A percentile compares a stretch with the other conserved stretches of the same genome.
Conservation (phyloP, 148 eudicot genomes). For the Beta vulgaris region DNA sequence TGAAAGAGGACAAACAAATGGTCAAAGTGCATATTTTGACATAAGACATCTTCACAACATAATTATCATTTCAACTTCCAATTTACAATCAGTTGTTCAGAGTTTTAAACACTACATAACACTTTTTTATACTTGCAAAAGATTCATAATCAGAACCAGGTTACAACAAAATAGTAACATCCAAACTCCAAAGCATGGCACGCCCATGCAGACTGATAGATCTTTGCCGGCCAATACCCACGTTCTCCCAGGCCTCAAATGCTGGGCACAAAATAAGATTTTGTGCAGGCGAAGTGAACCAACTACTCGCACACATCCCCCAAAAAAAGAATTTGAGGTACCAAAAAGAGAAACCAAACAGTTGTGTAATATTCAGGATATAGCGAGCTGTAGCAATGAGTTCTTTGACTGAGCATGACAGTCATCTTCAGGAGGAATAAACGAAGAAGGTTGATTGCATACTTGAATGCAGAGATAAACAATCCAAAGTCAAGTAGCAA, state of each 20-base stretch:
- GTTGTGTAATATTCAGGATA: no score
- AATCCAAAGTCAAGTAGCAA: background rate
- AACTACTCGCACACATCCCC: no score
- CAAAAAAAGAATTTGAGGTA: no score
- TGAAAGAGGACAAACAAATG: constrained; percentile 25
- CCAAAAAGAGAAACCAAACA: no score
- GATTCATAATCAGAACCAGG: background rate
- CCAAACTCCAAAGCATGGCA: background rate
- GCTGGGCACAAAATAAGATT: no score
- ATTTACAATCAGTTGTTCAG: background rate
- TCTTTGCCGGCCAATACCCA: background rate
- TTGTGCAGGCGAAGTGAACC: no score
- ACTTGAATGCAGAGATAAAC: background rate
- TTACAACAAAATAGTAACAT: background rate
- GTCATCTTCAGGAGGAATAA: background rate
- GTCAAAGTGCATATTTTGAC: background rate
- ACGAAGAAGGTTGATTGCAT: background rate
- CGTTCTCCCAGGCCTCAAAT: background rate
- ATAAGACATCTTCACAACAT: background rate
- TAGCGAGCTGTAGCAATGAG: no score
- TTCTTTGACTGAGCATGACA: no score
- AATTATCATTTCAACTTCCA: background rate
- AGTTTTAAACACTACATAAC: background rate
- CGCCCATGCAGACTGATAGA: background rate
- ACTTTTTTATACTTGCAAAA: background rate